Conservation (phyloP, 257 asterid genomes). For the Solanum chilense region DNA sequence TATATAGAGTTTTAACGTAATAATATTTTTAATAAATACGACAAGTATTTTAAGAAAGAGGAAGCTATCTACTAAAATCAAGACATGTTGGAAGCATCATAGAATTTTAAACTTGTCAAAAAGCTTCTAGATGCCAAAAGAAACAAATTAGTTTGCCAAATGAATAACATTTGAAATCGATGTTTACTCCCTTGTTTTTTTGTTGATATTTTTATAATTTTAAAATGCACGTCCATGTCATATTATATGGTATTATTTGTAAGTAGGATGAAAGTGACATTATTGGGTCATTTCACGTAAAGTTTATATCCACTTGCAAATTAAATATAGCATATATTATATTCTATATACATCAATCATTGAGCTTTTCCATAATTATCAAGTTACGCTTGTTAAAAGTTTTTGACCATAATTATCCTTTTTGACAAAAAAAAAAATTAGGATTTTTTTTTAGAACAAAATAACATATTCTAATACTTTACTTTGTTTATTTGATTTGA, state of each 20-base stretch:
- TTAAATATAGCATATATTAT: background rate
- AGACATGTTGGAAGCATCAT: background rate
- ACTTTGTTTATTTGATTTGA: background rate
- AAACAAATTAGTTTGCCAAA: background rate
- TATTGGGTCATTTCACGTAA: background rate
- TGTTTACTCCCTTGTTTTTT: background rate
- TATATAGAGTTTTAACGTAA: no score
- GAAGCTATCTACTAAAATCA: background rate
- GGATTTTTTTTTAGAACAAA: background rate
- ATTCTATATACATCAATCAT: background rate
- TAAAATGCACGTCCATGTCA: background rate
- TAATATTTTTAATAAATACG: no score
- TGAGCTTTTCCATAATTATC: background rate
- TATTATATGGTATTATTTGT: no score
- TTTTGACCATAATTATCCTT: background rate
- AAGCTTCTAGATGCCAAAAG: background rate
- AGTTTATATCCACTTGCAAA: background rate
- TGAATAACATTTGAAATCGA: background rate
- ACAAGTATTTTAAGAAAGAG: background rate
- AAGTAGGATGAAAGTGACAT: background rate
- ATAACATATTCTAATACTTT: accelerated
- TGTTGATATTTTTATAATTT: background rate
- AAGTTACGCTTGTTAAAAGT: background rate
- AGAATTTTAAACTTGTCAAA: background rate
- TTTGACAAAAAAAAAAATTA: background rate